A percentile compares a stretch with the other conserved stretches of the same genome.
These are phyloP conservation scores for Rhododendron kiyosumense DNA, from an alignment of 148 eudicot species.

Conservation along the genomic window DNA sequence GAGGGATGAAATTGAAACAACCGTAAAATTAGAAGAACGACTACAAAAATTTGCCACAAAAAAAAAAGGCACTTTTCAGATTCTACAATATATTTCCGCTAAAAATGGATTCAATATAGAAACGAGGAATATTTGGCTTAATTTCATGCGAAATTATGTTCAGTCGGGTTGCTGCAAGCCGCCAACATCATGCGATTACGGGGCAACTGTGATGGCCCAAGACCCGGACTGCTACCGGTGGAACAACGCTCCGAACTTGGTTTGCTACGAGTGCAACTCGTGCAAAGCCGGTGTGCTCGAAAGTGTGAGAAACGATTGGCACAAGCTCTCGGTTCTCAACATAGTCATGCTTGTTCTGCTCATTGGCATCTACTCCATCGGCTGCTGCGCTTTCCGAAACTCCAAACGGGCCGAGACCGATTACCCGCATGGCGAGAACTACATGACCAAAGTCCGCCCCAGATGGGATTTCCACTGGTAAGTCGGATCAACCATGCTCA, in stretches of 20 bases:
- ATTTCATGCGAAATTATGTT: not conserved
- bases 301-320: slow-evolving; percentile 60
- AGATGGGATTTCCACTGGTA: slow-evolving; percentile 92
- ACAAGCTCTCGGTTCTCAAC: slow-evolving; percentile 68
- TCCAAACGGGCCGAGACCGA: slow-evolving; percentile 65
- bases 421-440: slow-evolving; percentile 69
- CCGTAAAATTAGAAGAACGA: too few species aligned
- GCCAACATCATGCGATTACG: slow-evolving; percentile 80
- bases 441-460: slow-evolving; percentile 78
- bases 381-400: slow-evolving; percentile 87
- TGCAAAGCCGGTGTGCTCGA: slow-evolving; percentile 92
- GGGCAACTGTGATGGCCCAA: slow-evolving; percentile 30
- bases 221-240: slow-evolving; percentile 82
- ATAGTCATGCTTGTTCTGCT: slow-evolving; percentile 65
- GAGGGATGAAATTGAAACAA: too few species aligned
- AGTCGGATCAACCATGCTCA: slow-evolving; percentile 4
- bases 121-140: too few species aligned
- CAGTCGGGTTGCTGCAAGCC: slow-evolving; percentile 99
- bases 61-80: not conserved
- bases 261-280: slow-evolving; percentile 84
- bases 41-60: too few species aligned
- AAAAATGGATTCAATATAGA: too few species aligned
- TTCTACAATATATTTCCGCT: too few species aligned
- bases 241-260: slow-evolving; percentile 57
- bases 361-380: slow-evolving; percentile 68